Base-by-base conservation (phyloP, 208 protist genomes). In the Acanthamoeba castellanii region DNA sequence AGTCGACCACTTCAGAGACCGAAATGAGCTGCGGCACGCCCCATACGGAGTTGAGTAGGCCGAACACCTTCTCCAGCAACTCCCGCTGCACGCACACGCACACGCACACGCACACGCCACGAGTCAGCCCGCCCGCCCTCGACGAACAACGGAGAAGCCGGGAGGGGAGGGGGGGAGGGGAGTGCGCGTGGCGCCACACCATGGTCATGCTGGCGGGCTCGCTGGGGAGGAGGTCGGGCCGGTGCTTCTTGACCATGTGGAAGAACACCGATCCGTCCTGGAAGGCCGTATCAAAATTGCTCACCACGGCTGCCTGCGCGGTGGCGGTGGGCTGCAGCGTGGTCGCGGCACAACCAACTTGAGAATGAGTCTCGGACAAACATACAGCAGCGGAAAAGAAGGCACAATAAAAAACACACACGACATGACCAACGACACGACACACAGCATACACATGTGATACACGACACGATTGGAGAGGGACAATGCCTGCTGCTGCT, bases 161-260 rank as follows among this genome's bases (percentile, higher is more conserved):
- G 37, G 16, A 81, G 13, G 3, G 16, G 20, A 37, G 13, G 13
- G 20, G n/a, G n/a, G 37, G 37, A 47, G 4, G 72, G 13, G 37
- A 81, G 3, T 14, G 16, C 5, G 13, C 11, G 74, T 30, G 42
- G 4, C 45, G 22, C n/a, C 57, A 9, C 66, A 45, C 82, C 47
- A 66, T 1, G 11, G 22, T 89, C 30, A 89, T 89, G 6, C 13
- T 64, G 2, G 55, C 6, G 47, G 82, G 27, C 3, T 81, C 37
- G 22, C 34, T 81, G 72, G 72, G 52, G 20, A 66, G 52, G 4
- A 68, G 42, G 13, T 89, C 82, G 13, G 82, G 82, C 16, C 55
- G 82, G n/a, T 89, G 82, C 30, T 89, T 89, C n/a, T 66, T 68
- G 30, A 89, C 82, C 82, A 89, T 89, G 25, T 34, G n/a, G 13